Evolutionary conservation across 306 rosid genomes (phyloP).

Genomic region (Fragaria vesca): DNA sequence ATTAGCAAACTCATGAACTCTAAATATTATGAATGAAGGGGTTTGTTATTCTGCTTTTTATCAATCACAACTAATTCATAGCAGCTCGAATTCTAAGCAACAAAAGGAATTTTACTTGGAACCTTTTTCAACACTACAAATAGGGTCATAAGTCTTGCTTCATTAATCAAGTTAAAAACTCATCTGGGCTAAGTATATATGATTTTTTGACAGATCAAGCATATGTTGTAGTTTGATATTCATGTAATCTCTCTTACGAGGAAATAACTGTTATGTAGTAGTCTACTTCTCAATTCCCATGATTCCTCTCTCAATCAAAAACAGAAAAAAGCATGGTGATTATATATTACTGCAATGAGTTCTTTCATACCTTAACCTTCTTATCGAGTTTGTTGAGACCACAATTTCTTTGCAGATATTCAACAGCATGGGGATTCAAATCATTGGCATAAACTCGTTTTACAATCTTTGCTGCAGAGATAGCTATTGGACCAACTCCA

Average conservation of each 20-base stretch:
- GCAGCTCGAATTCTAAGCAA: neutral
- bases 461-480: constrained; percentile 80
- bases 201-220: neutral
- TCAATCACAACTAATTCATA: neutral
- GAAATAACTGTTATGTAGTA: neutral
- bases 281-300: neutral
- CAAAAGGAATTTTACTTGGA: neutral
- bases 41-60: neutral
- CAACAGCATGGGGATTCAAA: constrained; percentile 80
- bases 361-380: constrained; percentile 68
- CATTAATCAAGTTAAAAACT: neutral
- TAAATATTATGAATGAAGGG: neutral
- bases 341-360: constrained; percentile 9
- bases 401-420: constrained; percentile 78
- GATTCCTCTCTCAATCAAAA: neutral
- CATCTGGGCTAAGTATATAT: neutral
- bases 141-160: neutral
- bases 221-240: neutral
- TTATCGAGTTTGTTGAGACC: constrained; percentile 85
- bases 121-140: neutral
- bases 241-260: neutral
- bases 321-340: neutral
- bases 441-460: constrained; percentile 90
- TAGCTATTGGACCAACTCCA: constrained; percentile 94
- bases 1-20: neutral